A percentile compares a stretch with the other conserved stretches of the same genome.
These are phyloP conservation scores for Corrigiola litoralis DNA, from an alignment of 179 eudicot genomes.

Conservation along the genomic window DNA sequence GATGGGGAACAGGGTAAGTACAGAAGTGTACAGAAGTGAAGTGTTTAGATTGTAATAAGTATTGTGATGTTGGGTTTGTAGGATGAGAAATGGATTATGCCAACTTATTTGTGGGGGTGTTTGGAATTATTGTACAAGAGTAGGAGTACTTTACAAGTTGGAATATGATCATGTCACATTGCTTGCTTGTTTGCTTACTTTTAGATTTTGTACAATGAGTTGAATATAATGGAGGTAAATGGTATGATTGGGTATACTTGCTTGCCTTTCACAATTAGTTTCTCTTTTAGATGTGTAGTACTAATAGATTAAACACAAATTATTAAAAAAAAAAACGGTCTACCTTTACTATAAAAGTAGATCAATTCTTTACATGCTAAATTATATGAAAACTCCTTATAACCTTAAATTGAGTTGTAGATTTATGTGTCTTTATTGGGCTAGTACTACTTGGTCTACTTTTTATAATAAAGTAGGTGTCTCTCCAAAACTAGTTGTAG, in stretches of 20 bases:
- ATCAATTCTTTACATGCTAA: too few species aligned
- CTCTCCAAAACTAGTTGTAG: too few species aligned
- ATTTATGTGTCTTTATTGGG: too few species aligned
- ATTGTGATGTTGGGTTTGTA: background rate
- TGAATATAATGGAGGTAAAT: too few species aligned
- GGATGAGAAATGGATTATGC: conserved; percentile 15
- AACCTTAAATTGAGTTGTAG: too few species aligned
- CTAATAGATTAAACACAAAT: too few species aligned
- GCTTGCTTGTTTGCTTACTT: background rate
- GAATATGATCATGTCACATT: conserved; percentile 14
- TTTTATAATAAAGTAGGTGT: too few species aligned
- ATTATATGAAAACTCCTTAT: too few species aligned
- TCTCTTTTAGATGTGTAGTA: background rate
- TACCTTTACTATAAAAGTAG: too few species aligned
- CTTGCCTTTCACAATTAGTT: conserved; percentile 22
- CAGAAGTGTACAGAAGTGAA: background rate
- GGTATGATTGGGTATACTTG: conserved; percentile 3
- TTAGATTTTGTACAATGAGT: too few species aligned
- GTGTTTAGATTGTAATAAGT: background rate
- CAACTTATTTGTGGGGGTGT: conserved; percentile 13
- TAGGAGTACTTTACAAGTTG: conserved; percentile 23
- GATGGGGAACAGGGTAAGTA: background rate
- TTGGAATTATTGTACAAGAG: background rate
- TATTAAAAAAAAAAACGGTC: too few species aligned
- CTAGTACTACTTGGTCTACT: too few species aligned